phyloP scores from a whole-genome alignment of 768 basidiomycete genomes.

The Boletus rubroflammeus region DNA sequence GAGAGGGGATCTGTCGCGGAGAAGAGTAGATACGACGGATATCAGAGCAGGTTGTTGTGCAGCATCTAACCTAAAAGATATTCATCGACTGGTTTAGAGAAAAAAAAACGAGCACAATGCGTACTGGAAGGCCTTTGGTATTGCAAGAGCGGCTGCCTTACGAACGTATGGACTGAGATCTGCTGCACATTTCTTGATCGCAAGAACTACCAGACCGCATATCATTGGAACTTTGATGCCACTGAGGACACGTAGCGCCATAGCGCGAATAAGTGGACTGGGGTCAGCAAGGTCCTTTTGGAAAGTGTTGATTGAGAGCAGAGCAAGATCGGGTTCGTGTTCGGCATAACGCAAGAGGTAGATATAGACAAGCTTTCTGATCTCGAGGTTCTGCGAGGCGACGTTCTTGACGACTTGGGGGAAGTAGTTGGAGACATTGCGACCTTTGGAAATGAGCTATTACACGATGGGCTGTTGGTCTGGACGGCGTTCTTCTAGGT shows the following conservation, averaged over 20 bases:
- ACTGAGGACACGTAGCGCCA: conserved; percentile 91
- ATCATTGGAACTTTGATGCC: conserved; percentile 91
- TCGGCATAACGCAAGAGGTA: conserved; percentile 94
- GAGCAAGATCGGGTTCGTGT: conserved; percentile 88
- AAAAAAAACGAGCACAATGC: conserved; percentile 26
- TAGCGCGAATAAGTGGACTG: conserved; percentile 92
- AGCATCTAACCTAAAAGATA: conserved; percentile 59
- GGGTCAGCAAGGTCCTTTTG: conserved; percentile 93
- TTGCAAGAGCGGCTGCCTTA: conserved; percentile 86
- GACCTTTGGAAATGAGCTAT: conserved; percentile 89
- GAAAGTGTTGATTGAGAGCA: conserved; percentile 97
- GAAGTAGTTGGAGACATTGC: conserved; percentile 90
- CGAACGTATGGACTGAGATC: conserved; percentile 95
- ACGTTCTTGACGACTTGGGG: conserved; percentile 98
- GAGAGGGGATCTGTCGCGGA: conserved; percentile 77
- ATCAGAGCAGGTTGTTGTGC: conserved; percentile 71
- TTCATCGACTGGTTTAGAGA: background rate
- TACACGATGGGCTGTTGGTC: conserved; percentile 1
- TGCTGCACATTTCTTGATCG: conserved; percentile 87
- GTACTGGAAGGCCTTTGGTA: conserved; percentile 81
- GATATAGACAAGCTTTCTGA: conserved; percentile 96
- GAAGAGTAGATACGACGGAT: conserved; percentile 58
- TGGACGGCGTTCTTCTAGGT: background rate
- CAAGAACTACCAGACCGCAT: conserved; percentile 76
- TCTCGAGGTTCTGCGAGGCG: conserved; percentile 86